Evolutionary conservation across 192 early-diverging fungal species (phyloP).

Genomic region (Coemansia sp.): DNA sequence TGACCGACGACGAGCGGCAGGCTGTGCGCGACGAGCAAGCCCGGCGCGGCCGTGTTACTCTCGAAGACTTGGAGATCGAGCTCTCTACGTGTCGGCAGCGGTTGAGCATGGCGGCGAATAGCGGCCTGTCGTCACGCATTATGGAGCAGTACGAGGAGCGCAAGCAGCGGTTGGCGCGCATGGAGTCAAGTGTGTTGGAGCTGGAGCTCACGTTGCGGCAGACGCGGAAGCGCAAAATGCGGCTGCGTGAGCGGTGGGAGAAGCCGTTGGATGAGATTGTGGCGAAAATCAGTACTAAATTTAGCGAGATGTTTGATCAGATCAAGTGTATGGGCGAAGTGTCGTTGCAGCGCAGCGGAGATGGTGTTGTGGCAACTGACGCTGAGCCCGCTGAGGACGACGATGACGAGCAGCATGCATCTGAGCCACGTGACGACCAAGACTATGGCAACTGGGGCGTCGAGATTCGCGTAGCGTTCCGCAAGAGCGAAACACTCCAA

Average conservation of each 20-base stretch:
- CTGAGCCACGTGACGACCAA: slow-evolving; percentile 55
- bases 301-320: slow-evolving; percentile 71
- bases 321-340: slow-evolving; percentile 55
- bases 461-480: slow-evolving; percentile 93
- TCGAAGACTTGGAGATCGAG: slow-evolving; percentile 68
- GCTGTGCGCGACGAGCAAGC: slow-evolving; percentile 54
- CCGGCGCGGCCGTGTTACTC: slow-evolving; percentile 18
- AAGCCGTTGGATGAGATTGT: slow-evolving; percentile 63
- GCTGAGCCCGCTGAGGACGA: neutral
- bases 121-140: slow-evolving; percentile 50
- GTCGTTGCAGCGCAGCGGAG: slow-evolving; percentile 26
- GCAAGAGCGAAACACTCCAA: slow-evolving; percentile 80
- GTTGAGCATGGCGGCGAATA: slow-evolving; percentile 35
- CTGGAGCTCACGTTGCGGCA: slow-evolving; percentile 41
- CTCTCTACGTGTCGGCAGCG: slow-evolving; percentile 50
- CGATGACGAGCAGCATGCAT: neutral
- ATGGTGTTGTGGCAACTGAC: slow-evolving; percentile 18
- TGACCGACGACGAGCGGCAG: slow-evolving; percentile 57
- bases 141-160: slow-evolving; percentile 71
- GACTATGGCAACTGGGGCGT: slow-evolving; percentile 93
- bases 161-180: slow-evolving; percentile 56
- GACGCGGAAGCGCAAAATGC: slow-evolving; percentile 38
- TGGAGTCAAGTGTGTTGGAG: slow-evolving; percentile 42
- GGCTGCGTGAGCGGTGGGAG: slow-evolving; percentile 64
- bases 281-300: slow-evolving; percentile 63